phyloP scores from a whole-genome alignment of 2,329 filamentous ascomycete species.

The Geosmithia putterillii region DNA sequence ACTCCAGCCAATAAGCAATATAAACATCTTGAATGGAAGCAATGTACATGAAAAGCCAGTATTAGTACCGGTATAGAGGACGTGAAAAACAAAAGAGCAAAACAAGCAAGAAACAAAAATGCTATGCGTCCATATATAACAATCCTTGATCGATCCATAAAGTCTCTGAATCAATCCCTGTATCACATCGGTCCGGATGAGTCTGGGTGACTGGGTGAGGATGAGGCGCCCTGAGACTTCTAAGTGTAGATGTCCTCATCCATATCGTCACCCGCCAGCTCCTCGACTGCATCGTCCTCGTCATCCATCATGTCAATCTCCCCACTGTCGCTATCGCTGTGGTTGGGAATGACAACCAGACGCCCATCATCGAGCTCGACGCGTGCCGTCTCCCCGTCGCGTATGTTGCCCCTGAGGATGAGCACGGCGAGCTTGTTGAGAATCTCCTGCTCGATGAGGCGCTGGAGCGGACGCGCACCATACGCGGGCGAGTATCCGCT shows the following conservation, averaged over 20 bases:
- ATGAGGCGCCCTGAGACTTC: too few species aligned
- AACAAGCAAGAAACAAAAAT: too few species aligned
- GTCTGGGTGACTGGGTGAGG: background rate
- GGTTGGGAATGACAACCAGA: slow-evolving; percentile 74
- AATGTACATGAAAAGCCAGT: too few species aligned
- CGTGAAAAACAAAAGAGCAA: too few species aligned
- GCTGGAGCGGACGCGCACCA: slow-evolving; percentile 75
- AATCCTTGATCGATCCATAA: too few species aligned
- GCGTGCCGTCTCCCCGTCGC: slow-evolving; percentile 71
- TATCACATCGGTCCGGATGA: too few species aligned
- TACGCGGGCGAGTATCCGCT: slow-evolving; percentile 94
- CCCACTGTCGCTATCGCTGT: slow-evolving; percentile 55
- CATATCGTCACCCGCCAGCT: slow-evolving; percentile 41
- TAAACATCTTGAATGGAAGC: too few species aligned
- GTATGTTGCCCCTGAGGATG: slow-evolving; percentile 73
- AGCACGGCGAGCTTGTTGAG: slow-evolving; percentile 87
- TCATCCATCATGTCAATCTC: slow-evolving; percentile 52
- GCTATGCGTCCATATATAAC: too few species aligned
- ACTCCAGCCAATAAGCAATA: too few species aligned
- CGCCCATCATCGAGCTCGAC: slow-evolving; percentile 72
- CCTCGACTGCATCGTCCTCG: slow-evolving; percentile 61
- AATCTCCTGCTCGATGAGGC: slow-evolving; percentile 94
- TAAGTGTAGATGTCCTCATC: slow-evolving; percentile 42
- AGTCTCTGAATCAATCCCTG: too few species aligned
- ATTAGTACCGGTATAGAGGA: too few species aligned